A percentile compares a stretch with the other conserved stretches of the same genome.
Conservation (phyloP, 352 stramenopile species). For the Phytophthora pistaciae region DNA sequence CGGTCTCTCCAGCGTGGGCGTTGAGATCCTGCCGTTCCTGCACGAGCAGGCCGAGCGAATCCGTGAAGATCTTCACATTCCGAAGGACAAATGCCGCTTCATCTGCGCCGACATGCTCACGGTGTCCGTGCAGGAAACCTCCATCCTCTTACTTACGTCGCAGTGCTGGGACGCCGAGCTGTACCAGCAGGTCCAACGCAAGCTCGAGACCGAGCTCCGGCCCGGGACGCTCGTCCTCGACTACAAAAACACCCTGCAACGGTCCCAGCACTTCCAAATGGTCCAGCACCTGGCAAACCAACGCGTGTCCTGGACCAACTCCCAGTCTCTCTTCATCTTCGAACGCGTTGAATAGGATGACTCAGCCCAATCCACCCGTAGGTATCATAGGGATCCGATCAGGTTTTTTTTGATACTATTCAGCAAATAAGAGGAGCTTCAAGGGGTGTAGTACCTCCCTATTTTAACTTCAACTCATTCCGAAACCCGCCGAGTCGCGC, state of each 20-base stretch:
- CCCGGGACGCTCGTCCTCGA: constrained; percentile 51
- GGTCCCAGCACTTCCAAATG: constrained; percentile 37
- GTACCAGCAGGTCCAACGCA: constrained; percentile 39
- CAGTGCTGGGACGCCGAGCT: constrained; percentile 67
- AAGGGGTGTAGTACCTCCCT: constrained; percentile 14
- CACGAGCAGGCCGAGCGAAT: constrained; percentile 34
- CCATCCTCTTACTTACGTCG: constrained; percentile 61
- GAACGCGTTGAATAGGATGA: constrained; percentile 7
- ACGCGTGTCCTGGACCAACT: constrained; percentile 53
- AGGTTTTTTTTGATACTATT: constrained; percentile 1
- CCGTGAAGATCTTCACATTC: constrained; percentile 14
- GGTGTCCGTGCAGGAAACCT: constrained; percentile 28
- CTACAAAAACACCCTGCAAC: constrained; percentile 52
- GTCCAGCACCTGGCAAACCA: constrained; percentile 29
- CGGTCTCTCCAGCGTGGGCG: constrained; percentile 37
- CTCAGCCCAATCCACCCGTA: not conserved
- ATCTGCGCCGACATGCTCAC: constrained; percentile 55
- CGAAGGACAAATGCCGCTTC: constrained; percentile 34
- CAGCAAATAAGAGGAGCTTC: constrained; percentile 20
- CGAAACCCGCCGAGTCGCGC: constrained; percentile 17
- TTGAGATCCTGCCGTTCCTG: constrained; percentile 68
- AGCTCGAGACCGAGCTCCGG: constrained; percentile 54
- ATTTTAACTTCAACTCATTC: constrained; percentile 34
- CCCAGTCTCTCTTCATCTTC: constrained; percentile 54
- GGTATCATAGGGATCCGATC: not conserved